Conservation (phyloP, 441 rosid genomes). For the Erodium texanum region DNA sequence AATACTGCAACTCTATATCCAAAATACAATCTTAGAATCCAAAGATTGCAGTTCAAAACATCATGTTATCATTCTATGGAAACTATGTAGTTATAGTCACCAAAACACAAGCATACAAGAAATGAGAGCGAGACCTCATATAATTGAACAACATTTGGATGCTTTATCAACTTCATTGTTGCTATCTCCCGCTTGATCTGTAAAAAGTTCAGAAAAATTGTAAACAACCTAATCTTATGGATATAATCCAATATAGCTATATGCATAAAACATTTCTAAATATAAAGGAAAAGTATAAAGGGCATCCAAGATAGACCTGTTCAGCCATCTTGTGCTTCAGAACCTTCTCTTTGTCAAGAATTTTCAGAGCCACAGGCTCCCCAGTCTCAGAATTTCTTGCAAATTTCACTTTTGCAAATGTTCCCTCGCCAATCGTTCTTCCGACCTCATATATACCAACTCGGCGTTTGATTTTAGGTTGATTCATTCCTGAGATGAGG, state of each 20-base stretch:
- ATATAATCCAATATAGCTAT: background rate
- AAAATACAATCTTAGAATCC: too few relatives aligned
- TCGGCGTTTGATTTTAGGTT: conserved; percentile 69
- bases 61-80: background rate
- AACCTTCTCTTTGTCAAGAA: conserved; percentile 92
- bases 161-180: conserved; percentile 83
- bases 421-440: conserved; percentile 90
- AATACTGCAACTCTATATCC: too few relatives aligned
- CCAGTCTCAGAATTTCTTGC: conserved; percentile 81
- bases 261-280: background rate
- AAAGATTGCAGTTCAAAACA: too few relatives aligned
- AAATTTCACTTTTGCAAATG: conserved; percentile 94
- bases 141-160: conserved; percentile 80
- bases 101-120: background rate
- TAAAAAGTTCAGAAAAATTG: background rate
- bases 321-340: conserved; percentile 95
- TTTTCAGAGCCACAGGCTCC: conserved; percentile 81
- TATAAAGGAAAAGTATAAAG: conserved; percentile 3
- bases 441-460: conserved; percentile 92
- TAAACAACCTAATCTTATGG: background rate
- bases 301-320: conserved; percentile 44
- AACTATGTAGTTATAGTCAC: background rate
- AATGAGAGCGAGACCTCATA: conserved; percentile 48
- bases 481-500: conserved; percentile 43
- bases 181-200: conserved; percentile 85